These are phyloP conservation scores for Cryptococcus jaspeensis DNA, from an alignment of 1,284 basidiomycete species.

Conservation along the genomic window DNA sequence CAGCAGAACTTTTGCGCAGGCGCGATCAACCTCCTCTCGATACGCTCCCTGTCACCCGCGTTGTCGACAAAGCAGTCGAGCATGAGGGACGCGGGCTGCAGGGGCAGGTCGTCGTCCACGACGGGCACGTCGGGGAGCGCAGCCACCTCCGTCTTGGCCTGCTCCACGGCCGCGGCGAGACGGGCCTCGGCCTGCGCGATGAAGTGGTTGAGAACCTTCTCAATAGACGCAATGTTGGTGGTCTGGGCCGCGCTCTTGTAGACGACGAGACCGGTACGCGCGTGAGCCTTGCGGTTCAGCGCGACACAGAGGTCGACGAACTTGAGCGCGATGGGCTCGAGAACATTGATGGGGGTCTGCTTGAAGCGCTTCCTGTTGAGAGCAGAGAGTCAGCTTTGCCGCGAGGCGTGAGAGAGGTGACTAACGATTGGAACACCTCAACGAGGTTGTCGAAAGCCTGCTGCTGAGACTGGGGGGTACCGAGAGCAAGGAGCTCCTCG, in stretches of 20 bases:
- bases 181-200: conserved; percentile 84
- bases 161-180: conserved; percentile 80
- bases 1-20: conserved; percentile 98
- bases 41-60: conserved; percentile 86
- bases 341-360: conserved; percentile 78
- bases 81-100: conserved; percentile 48
- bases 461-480: conserved; percentile 47
- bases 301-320: conserved; percentile 92
- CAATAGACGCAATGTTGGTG: conserved; percentile 85
- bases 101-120: conserved; percentile 45
- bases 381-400: neutral
- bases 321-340: conserved; percentile 90
- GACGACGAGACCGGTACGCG: conserved; percentile 87
- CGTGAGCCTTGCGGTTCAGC: conserved; percentile 87
- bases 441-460: conserved; percentile 51
- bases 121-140: conserved; percentile 65
- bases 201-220: conserved; percentile 86
- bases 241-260: conserved; percentile 97
- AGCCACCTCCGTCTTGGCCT: conserved; percentile 67
- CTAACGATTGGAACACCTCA: conserved; percentile 52
- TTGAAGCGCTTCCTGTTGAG: conserved; percentile 75
- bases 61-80: conserved; percentile 47
- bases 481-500: conserved; percentile 51
- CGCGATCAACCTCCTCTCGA: conserved; percentile 91
- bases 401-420: neutral